Evolutionary conservation across 495 filamentous ascomycete species (phyloP).

Genomic region (Paragyromitra xinjiangensis): DNA sequence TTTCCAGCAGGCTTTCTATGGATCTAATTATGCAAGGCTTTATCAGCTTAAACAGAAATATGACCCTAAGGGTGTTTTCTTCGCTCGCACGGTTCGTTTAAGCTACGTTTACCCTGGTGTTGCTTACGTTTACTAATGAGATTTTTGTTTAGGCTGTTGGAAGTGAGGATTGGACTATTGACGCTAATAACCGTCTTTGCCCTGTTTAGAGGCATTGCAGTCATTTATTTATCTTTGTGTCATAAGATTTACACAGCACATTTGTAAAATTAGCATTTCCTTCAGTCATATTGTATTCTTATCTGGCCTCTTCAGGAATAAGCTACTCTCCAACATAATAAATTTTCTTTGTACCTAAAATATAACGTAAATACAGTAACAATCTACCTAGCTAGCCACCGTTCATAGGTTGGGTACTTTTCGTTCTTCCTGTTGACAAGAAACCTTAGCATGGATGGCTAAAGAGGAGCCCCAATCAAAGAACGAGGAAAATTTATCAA

Average conservation of each 20-base stretch:
- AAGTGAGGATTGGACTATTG: slow-evolving; percentile 61
- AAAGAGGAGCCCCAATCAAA: no score
- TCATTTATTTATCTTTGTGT: not conserved
- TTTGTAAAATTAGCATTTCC: not conserved
- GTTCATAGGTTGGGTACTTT: not conserved
- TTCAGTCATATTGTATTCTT: not conserved
- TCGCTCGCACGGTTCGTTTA: slow-evolving; percentile 57
- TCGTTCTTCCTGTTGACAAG: no score
- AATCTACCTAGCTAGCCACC: not conserved
- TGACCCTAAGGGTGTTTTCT: slow-evolving; percentile 66
- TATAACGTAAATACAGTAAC: not conserved
- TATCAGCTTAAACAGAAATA: slow-evolving; percentile 63
- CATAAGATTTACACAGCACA: not conserved
- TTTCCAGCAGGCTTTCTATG: slow-evolving; percentile 72
- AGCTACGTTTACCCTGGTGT: not conserved
- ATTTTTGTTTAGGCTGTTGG: slow-evolving; percentile 59
- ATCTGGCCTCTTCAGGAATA: not conserved
- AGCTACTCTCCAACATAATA: not conserved
- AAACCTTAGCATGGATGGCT: no score
- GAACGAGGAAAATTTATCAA: no score
- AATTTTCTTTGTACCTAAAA: not conserved
- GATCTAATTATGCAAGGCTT: slow-evolving; percentile 61
- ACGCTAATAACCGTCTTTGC: slow-evolving; percentile 46
- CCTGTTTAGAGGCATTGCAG: slow-evolving; percentile 23
- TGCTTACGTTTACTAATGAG: not conserved